phyloP scores from a whole-genome alignment of 208 protist genomes.

The Naegleria gruberi region DNA sequence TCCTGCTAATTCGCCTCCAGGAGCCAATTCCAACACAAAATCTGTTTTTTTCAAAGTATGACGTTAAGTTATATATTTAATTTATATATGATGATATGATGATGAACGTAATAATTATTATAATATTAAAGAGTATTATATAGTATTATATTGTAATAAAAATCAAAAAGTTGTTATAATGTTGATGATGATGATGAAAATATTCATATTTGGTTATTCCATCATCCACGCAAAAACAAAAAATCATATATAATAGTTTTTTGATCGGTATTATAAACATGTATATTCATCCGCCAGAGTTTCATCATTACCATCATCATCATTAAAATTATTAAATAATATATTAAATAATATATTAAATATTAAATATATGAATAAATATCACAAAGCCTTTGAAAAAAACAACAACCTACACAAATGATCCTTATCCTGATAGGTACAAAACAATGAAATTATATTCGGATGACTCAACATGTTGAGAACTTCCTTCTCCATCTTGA shows the following conservation, averaged over 20 bases:
- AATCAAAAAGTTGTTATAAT: no score
- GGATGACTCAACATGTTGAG: slow-evolving; percentile 16
- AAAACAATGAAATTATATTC: slow-evolving; percentile 21
- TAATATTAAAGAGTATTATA: background rate
- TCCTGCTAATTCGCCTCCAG: slow-evolving; percentile 65
- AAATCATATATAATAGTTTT: background rate
- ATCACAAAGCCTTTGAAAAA: background rate
- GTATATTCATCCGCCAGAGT: no score
- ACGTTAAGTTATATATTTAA: background rate
- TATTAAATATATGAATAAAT: no score
- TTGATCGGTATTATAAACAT: no score
- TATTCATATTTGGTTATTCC: no score
- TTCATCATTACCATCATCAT: background rate
- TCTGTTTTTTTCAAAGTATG: slow-evolving; percentile 45
- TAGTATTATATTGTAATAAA: no score
- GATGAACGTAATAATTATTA: background rate
- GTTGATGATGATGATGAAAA: no score
- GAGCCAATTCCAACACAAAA: slow-evolving; percentile 47
- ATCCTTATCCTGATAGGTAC: slow-evolving; percentile 26
- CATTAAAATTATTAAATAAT: background rate
- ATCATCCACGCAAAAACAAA: background rate
- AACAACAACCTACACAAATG: slow-evolving; percentile 15
- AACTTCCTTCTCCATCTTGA: slow-evolving; percentile 25
- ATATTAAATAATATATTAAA: no score
- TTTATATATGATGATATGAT: background rate